Percentiles rank a stretch among this genome's conserved stretches.
Evolutionary conservation across 306 rosid species (phyloP).

Genomic region (Gastrolobium bilobum): DNA sequence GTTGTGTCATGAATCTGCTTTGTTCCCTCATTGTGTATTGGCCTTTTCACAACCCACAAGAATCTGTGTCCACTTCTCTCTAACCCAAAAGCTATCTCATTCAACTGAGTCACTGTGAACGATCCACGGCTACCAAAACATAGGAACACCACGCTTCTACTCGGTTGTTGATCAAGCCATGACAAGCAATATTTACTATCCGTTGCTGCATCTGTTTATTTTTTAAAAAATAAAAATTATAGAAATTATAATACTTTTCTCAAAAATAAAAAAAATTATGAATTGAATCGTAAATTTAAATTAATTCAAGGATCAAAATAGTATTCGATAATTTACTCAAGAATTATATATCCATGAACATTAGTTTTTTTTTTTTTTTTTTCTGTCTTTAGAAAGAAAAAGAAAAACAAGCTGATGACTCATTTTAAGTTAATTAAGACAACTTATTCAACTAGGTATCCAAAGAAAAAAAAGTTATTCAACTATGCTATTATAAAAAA

Average conservation of each 20-base stretch:
- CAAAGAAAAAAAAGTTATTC: too few species aligned
- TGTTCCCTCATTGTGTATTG: neutral
- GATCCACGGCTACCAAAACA: slow-evolving; percentile 57
- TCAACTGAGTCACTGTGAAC: slow-evolving; percentile 41
- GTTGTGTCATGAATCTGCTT: neutral
- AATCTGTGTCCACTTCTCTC: slow-evolving; percentile 50
- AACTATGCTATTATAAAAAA: too few species aligned
- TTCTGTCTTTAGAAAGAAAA: too few species aligned
- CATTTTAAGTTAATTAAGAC: too few species aligned
- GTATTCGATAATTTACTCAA: too few species aligned
- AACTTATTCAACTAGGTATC: too few species aligned
- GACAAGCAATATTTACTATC: slow-evolving; percentile 34
- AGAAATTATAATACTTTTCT: slow-evolving; percentile 8
- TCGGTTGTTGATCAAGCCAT: slow-evolving; percentile 50
- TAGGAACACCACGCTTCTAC: slow-evolving; percentile 47
- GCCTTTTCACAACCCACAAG: slow-evolving; percentile 50
- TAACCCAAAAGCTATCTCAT: slow-evolving; percentile 49
- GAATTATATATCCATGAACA: too few species aligned
- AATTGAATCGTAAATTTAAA: too few species aligned
- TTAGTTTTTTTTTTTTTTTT: too few species aligned
- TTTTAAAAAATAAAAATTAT: neutral
- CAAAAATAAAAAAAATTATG: neutral
- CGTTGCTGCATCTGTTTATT: slow-evolving; percentile 3
- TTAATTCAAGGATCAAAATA: too few species aligned
- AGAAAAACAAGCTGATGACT: too few species aligned